These are phyloP conservation scores for Eutypella sp. DNA, from an alignment of 2,329 filamentous ascomycete species.

Conservation along the genomic window DNA sequence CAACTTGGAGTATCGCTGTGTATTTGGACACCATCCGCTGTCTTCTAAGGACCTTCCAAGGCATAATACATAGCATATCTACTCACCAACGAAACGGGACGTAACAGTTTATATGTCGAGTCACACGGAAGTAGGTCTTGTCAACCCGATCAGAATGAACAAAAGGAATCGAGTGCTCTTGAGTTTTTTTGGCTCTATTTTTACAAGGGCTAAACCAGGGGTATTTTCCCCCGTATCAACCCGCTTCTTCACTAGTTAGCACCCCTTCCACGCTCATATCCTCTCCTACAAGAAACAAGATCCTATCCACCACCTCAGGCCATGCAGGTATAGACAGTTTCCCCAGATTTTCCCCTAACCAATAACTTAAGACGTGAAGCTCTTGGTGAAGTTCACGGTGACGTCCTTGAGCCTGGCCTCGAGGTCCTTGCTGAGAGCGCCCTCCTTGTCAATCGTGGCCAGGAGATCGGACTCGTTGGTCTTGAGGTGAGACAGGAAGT, in stretches of 20 bases:
- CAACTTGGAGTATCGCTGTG: too few relatives aligned
- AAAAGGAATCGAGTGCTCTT: constrained; percentile 60
- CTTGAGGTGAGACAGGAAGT: constrained; percentile 90
- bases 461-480: constrained; percentile 83
- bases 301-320: constrained; percentile 20
- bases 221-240: constrained; percentile 38
- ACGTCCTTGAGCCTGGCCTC: constrained; percentile 78
- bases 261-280: constrained; percentile 36
- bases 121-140: too few relatives aligned
- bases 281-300: constrained; percentile 45
- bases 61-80: too few relatives aligned
- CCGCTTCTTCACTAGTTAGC: constrained; percentile 43
- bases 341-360: constrained; percentile 25
- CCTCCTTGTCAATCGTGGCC: constrained; percentile 89
- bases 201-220: constrained; percentile 53
- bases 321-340: constrained; percentile 42
- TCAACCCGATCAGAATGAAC: constrained; percentile 30
- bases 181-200: constrained; percentile 57
- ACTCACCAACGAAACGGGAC: too few relatives aligned
- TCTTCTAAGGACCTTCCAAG: too few relatives aligned
- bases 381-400: constrained; percentile 82
- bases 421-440: constrained; percentile 89
- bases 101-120: too few relatives aligned
- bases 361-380: constrained; percentile 62
- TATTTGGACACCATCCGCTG: too few relatives aligned